phyloP scores from a whole-genome alignment of 2,329 filamentous ascomycete genomes.

The Aspergillus sojae region DNA sequence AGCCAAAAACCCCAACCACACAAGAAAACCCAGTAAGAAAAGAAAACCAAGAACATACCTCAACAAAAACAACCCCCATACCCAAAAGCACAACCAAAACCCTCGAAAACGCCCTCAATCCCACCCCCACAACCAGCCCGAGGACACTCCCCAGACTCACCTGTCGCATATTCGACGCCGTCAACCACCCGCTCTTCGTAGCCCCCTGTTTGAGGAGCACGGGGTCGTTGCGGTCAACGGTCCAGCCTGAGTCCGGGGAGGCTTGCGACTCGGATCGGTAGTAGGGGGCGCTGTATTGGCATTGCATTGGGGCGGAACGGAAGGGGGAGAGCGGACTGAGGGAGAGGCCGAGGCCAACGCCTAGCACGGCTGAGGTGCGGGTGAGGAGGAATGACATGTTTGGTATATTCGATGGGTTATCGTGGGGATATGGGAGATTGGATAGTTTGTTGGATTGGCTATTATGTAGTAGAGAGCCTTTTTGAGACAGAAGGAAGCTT shows the following conservation, averaged over 20 bases:
- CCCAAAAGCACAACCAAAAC: slow-evolving; percentile 48
- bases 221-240: slow-evolving; percentile 27
- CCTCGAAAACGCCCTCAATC: slow-evolving; percentile 48
- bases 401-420: background rate
- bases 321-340: slow-evolving; percentile 39
- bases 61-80: slow-evolving; percentile 46
- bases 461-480: no score
- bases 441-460: no score
- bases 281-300: slow-evolving; percentile 37
- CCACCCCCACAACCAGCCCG: slow-evolving; percentile 46
- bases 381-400: slow-evolving; percentile 32
- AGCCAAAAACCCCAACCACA: background rate
- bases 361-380: slow-evolving; percentile 33
- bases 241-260: slow-evolving; percentile 29
- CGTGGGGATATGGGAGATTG: no score
- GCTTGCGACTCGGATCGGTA: slow-evolving; percentile 21
- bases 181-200: slow-evolving; percentile 30
- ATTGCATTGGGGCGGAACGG: slow-evolving; percentile 38
- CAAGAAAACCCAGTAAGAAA: background rate
- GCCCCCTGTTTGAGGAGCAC: slow-evolving; percentile 29
- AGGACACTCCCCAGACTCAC: slow-evolving; percentile 50
- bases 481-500: no score
- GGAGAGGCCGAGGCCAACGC: slow-evolving; percentile 39
- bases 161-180: slow-evolving; percentile 44
- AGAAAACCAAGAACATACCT: slow-evolving; percentile 36